Conservation (phyloP, 2,329 filamentous ascomycete genomes). For the Ophiobolus disseminans region DNA sequence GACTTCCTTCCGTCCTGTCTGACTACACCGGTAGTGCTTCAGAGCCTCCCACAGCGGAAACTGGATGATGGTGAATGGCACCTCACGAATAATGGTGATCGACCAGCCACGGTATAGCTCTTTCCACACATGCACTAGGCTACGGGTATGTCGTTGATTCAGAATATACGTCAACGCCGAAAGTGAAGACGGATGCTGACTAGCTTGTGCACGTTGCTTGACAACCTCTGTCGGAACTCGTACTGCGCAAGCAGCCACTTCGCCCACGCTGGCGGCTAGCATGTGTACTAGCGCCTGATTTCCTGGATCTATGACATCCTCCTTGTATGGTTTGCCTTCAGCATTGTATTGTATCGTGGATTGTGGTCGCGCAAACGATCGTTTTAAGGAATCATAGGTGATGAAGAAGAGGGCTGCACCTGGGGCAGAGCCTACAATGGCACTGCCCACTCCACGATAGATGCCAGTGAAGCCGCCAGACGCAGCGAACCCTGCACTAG, state of each 20-base stretch:
- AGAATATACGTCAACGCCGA: constrained; percentile 74
- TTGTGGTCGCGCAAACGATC: constrained; percentile 25
- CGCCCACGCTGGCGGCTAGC: constrained; percentile 82
- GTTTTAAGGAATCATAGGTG: constrained; percentile 80
- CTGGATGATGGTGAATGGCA: constrained; percentile 96
- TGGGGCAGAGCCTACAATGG: constrained; percentile 88
- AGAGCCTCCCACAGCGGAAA: constrained; percentile 96
- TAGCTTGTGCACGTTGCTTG: constrained; percentile 94
- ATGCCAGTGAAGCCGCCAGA: constrained; percentile 89
- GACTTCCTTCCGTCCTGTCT: constrained; percentile 58
- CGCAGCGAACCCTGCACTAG: constrained; percentile 75
- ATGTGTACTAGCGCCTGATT: constrained; percentile 68
- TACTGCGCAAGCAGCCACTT: constrained; percentile 90
- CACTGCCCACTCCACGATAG: constrained; percentile 89
- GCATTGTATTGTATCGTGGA: constrained; percentile 27
- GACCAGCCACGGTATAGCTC: constrained; percentile 92
- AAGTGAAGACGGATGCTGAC: constrained; percentile 74
- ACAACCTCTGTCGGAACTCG: constrained; percentile 95
- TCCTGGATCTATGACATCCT: constrained; percentile 13
- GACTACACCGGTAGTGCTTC: constrained; percentile 71
- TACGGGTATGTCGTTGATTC: constrained; percentile 45
- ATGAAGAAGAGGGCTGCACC: constrained; percentile 97
- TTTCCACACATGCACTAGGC: constrained; percentile 68
- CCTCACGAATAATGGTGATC: constrained; percentile 93
- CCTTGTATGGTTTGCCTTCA: constrained; percentile 37